These are phyloP conservation scores for Spiromastix sp. DNA, from an alignment of 2,329 filamentous ascomycete species.

Conservation along the genomic window DNA sequence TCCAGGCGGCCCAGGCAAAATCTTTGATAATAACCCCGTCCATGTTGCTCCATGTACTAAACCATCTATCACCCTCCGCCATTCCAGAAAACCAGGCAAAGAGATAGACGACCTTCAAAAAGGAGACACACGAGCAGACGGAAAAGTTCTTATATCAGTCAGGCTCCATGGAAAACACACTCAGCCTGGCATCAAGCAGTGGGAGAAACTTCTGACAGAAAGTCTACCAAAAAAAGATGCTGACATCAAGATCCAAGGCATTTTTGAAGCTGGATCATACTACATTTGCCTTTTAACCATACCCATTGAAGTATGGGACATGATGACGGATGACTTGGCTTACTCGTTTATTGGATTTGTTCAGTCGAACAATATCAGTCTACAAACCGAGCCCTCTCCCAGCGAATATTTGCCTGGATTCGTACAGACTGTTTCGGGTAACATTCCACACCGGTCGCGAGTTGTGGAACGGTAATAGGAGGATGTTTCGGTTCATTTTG, in stretches of 20 bases:
- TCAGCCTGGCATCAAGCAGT: not conserved
- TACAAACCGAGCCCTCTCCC: not conserved
- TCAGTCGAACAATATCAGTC: constrained; percentile 3
- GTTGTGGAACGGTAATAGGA: too few relatives aligned
- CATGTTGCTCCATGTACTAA: too few relatives aligned
- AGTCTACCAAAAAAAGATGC: constrained; percentile 4
- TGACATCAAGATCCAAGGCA: constrained; percentile 5
- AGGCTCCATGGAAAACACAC: constrained; percentile 1
- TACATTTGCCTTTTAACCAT: constrained; percentile 6
- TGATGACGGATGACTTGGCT: constrained; percentile 5
- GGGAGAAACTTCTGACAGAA: not conserved
- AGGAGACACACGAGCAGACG: too few relatives aligned
- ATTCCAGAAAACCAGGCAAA: too few relatives aligned
- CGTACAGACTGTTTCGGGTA: not conserved
- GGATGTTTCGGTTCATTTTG: too few relatives aligned
- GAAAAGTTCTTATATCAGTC: too few relatives aligned
- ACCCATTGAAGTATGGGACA: constrained; percentile 7
- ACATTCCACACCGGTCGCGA: too few relatives aligned
- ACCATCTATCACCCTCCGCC: too few relatives aligned
- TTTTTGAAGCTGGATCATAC: constrained; percentile 4
- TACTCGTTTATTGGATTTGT: constrained; percentile 7
- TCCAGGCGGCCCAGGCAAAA: too few relatives aligned
- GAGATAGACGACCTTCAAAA: too few relatives aligned
- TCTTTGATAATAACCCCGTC: too few relatives aligned
- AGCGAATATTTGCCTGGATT: not conserved